Conservation (phyloP, 352 stramenopile genomes). For the Thraustochytrium sp. region DNA sequence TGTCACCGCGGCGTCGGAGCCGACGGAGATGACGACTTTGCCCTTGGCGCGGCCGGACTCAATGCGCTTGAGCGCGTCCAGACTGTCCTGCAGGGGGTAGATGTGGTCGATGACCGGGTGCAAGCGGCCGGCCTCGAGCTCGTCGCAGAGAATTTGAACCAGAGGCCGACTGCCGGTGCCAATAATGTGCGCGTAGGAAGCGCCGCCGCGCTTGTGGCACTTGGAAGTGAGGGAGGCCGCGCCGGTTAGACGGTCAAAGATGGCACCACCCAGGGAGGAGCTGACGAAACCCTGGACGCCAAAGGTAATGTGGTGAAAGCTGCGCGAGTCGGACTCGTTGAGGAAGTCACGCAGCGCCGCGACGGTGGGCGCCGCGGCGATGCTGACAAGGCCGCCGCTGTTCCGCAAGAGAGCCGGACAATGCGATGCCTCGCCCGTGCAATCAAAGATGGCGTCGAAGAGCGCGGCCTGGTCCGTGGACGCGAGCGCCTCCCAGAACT, state of each 20-base stretch:
- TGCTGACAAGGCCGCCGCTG: slow-evolving; percentile 41
- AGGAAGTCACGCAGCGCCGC: slow-evolving; percentile 34
- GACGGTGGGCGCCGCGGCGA: slow-evolving; percentile 35
- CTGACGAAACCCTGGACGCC: slow-evolving; percentile 35
- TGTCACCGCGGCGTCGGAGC: too few relatives aligned
- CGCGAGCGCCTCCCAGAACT: slow-evolving; percentile 49
- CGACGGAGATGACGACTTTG: too few relatives aligned
- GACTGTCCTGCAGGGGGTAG: too few relatives aligned
- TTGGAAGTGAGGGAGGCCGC: not conserved
- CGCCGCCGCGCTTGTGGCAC: not conserved
- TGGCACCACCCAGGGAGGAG: not conserved
- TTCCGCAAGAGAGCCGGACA: slow-evolving; percentile 1
- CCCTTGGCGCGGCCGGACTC: too few relatives aligned
- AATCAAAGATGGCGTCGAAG: slow-evolving; percentile 47
- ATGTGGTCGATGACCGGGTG: too few relatives aligned
- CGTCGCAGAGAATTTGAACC: too few relatives aligned
- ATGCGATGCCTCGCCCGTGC: slow-evolving; percentile 44
- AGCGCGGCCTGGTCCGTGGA: not conserved
- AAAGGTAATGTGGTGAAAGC: slow-evolving; percentile 15
- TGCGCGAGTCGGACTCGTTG: slow-evolving; percentile 25
- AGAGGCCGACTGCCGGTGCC: too few relatives aligned
- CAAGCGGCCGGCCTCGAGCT: too few relatives aligned
- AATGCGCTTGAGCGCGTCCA: too few relatives aligned
- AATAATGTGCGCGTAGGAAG: not conserved
- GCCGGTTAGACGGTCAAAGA: not conserved